Evolutionary conservation across 352 stramenopile species (phyloP).

Genomic region (Pythium phragmitis): DNA sequence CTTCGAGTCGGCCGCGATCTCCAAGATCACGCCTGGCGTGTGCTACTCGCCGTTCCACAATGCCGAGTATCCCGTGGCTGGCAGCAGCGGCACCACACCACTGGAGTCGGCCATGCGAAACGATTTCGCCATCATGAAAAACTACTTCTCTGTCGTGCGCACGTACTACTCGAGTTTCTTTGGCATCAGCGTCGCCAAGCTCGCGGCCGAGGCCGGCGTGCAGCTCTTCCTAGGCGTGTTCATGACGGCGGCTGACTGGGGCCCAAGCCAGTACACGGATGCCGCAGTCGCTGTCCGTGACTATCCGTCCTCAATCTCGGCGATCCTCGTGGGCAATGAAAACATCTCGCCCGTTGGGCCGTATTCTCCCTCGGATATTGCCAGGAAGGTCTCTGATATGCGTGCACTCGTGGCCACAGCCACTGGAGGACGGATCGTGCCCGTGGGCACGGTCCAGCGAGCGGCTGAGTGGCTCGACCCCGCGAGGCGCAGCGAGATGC

Average conservation of each 20-base stretch:
- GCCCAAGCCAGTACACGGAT: conserved; percentile 41
- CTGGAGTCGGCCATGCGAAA: conserved; percentile 55
- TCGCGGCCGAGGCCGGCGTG: conserved; percentile 45
- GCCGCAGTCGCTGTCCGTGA: conserved; percentile 45
- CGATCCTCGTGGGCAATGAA: conserved; percentile 72
- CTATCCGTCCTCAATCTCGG: conserved; percentile 54
- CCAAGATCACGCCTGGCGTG: conserved; percentile 35
- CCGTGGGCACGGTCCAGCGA: conserved; percentile 73
- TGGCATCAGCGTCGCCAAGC: conserved; percentile 40
- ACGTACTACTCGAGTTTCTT: conserved; percentile 83
- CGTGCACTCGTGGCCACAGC: conserved; percentile 28
- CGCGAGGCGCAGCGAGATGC: conserved; percentile 35
- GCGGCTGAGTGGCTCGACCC: conserved; percentile 56
- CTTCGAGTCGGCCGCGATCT: conserved; percentile 22
- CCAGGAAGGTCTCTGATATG: conserved; percentile 34
- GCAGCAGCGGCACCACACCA: conserved; percentile 19
- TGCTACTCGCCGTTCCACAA: conserved; percentile 86
- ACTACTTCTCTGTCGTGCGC: conserved; percentile 53
- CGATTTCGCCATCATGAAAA: conserved; percentile 72
- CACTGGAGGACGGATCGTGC: conserved; percentile 35
- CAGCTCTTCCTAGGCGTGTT: conserved; percentile 73
- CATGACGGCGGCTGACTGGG: conserved; percentile 76
- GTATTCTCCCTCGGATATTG: conserved; percentile 44
- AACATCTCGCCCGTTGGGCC: conserved; percentile 54
- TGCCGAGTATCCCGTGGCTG: conserved; percentile 58